phyloP scores from a whole-genome alignment of 371 early-diverging fungal species.

The Mortierella sp. region DNA sequence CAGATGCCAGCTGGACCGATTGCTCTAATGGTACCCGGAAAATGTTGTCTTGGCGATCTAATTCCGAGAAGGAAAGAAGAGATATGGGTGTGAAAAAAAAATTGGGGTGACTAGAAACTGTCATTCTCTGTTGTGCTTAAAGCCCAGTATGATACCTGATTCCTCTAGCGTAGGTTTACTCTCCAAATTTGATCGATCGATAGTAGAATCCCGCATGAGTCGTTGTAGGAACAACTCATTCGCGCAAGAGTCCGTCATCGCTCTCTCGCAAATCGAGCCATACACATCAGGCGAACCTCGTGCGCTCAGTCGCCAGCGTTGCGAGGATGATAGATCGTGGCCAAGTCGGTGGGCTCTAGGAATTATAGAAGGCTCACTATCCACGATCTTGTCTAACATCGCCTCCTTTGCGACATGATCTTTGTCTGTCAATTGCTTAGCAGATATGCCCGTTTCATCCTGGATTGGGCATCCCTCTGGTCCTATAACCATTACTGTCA shows the following conservation, averaged over 20 bases:
- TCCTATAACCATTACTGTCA: no score
- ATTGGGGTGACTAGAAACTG: no score
- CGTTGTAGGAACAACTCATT: slow-evolving; percentile 6
- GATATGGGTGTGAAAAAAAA: no score
- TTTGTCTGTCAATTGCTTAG: no score
- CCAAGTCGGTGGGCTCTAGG: background rate
- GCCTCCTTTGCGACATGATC: no score
- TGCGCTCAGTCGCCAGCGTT: slow-evolving; percentile 19
- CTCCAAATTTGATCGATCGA: background rate
- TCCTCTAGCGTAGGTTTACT: background rate
- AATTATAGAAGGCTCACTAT: background rate
- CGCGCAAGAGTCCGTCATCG: background rate
- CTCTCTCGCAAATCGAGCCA: slow-evolving; percentile 17
- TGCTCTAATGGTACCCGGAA: slow-evolving; percentile 25
- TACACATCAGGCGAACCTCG: slow-evolving; percentile 10
- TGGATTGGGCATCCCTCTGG: no score
- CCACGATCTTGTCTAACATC: background rate
- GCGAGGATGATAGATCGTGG: slow-evolving; percentile 2
- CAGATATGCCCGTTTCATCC: no score
- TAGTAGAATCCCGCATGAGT: slow-evolving; percentile 3
- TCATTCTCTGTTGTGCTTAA: no score
- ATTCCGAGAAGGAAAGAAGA: background rate
- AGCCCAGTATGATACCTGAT: slow-evolving; percentile 1
- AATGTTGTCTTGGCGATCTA: slow-evolving; percentile 9
- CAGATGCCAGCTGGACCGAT: slow-evolving; percentile 28